Conservation (phyloP, 2,329 filamentous ascomycete genomes). For the Tolypocladium ovalisporum region DNA sequence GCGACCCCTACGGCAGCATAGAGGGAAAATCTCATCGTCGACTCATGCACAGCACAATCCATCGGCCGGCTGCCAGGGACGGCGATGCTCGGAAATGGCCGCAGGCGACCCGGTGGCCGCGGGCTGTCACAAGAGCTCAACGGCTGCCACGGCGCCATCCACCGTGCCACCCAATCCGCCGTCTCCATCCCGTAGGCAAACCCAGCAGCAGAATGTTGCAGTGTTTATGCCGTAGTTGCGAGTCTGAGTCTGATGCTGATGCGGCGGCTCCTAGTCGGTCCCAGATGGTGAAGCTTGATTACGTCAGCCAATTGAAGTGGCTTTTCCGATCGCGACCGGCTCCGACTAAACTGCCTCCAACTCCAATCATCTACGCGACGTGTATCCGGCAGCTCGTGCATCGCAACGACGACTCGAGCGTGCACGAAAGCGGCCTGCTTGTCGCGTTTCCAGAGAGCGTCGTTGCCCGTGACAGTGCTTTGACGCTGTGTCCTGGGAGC, state of each 20-base stretch:
- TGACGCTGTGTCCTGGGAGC: conserved; percentile 3
- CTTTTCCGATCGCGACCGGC: not conserved
- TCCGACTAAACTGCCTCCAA: not conserved
- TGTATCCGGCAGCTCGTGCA: not conserved
- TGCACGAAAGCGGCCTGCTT: not conserved
- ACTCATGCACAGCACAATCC: not conserved
- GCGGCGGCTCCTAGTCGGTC: not conserved
- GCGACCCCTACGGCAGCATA: not conserved
- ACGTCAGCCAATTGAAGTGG: not conserved
- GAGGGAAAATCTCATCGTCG: not conserved
- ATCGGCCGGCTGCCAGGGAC: not conserved
- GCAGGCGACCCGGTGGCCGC: not conserved
- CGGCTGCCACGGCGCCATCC: not conserved
- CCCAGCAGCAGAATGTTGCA: not conserved
- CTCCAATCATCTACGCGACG: not conserved
- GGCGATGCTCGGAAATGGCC: not conserved
- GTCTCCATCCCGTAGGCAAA: not conserved
- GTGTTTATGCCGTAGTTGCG: not conserved
- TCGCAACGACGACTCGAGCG: not conserved
- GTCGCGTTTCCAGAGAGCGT: no score
- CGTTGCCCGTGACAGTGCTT: not conserved
- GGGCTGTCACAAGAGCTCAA: not conserved
- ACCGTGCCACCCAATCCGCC: not conserved
- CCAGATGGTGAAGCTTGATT: not conserved
- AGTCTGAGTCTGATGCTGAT: not conserved